These are phyloP conservation scores for Botrytis elliptica DNA, from an alignment of 2,329 filamentous ascomycete genomes.

Conservation along the genomic window DNA sequence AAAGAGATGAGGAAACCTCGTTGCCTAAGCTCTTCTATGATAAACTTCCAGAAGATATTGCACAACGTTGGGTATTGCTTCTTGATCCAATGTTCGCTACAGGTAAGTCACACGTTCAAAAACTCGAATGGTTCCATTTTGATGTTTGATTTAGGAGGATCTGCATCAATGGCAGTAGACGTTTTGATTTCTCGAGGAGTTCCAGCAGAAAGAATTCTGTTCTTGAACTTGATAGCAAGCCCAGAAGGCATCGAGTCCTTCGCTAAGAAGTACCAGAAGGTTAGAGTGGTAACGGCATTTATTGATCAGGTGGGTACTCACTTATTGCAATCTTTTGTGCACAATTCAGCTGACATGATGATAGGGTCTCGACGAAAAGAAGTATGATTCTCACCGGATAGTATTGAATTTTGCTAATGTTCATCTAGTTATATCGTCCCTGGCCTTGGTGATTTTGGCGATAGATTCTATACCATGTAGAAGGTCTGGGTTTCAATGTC, in stretches of 20 bases:
- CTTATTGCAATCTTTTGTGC: neutral
- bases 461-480: conserved; percentile 91
- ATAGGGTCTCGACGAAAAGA: conserved; percentile 93
- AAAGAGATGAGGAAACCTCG: conserved; percentile 92
- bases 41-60: conserved; percentile 92
- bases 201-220: conserved; percentile 90
- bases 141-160: conserved; percentile 64
- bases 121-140: conserved; percentile 4
- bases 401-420: conserved; percentile 18
- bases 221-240: conserved; percentile 96
- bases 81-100: conserved; percentile 99
- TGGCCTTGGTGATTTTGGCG: conserved; percentile 91
- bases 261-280: conserved; percentile 80
- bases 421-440: conserved; percentile 82
- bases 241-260: conserved; percentile 90
- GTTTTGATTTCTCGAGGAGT: conserved; percentile 88
- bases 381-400: conserved; percentile 58
- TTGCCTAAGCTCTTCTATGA: conserved; percentile 95
- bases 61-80: conserved; percentile 86
- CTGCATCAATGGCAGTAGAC: conserved; percentile 94
- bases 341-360: conserved; percentile 24
- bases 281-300: conserved; percentile 92
- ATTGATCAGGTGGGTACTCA: conserved; percentile 68
- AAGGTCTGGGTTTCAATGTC: conserved; percentile 1
- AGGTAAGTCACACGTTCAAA: conserved; percentile 51